Evolutionary conservation across 2,329 filamentous ascomycete species (phyloP), one percentile per base, ranked within the genome.

Genomic region (Zasmidium citrigriseum): DNA sequence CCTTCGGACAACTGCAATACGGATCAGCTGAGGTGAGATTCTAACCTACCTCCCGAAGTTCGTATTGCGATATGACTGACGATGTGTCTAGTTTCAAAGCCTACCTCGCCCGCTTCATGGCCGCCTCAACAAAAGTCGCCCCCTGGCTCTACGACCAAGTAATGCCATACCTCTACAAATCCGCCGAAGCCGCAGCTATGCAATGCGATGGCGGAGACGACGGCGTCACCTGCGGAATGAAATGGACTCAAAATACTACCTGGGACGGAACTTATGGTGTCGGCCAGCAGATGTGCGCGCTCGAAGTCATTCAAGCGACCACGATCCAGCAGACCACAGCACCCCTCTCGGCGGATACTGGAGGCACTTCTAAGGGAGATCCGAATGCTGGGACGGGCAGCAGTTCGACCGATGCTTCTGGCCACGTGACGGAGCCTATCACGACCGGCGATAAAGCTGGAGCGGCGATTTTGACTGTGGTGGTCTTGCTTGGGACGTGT

Each of bases 361-460:
- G 84, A 50, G 83, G 83, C 53, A 83, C 78, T 18, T 80, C 75
- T 24, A 63, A 70, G 59, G 80, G 82, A 21, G 72, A 85, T 56
- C 75, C 77, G 3, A 70, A 62, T 29, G 77, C 76, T 9, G 77
- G 77, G 47, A 71, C 74, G 5, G 70, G 71, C 52, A 47, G 52
- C 53, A 64, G 66, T 44, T 57, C 67, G 22, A 65, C 72, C 14
- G 67, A 66, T 34, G 66, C 59, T n/a, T n/a, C n/a, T n/a, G 16
- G 67, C 59, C 3, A 53, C 46, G 38, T 73, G 7, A 70, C 69
- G 57, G 62, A 71, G 27, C 60, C 75, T 1, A 80, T 87, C 29
- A 84, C 83, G 2, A 79, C 79, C 1, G 85, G 80, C 7, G 89
- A 93, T 68, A 84, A 79, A 61, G 88, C 84, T 5, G 90, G 89